phyloP scores from a whole-genome alignment of 2,329 filamentous ascomycete genomes.

The Zalaria sp. region DNA sequence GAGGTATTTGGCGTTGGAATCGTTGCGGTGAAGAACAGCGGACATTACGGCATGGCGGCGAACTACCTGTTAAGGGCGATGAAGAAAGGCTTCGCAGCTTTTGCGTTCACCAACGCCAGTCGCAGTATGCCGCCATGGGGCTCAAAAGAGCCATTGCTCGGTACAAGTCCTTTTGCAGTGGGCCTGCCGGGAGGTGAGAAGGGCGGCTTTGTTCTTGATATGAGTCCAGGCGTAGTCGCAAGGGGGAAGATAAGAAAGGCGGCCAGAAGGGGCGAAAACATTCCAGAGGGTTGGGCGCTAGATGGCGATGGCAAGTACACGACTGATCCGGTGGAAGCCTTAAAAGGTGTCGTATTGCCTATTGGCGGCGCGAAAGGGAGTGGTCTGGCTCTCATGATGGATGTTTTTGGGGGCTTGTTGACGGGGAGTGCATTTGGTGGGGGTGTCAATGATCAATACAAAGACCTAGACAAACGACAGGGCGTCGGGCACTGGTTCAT shows the following conservation, averaged over 20 bases:
- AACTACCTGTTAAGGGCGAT: slow-evolving; percentile 69
- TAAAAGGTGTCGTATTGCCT: slow-evolving; percentile 63
- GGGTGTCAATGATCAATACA: slow-evolving; percentile 55
- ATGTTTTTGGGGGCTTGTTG: slow-evolving; percentile 63
- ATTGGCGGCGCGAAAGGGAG: slow-evolving; percentile 72
- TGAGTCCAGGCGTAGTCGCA: slow-evolving; percentile 56
- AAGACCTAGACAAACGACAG: slow-evolving; percentile 33
- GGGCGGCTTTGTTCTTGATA: slow-evolving; percentile 58
- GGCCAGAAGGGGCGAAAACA: slow-evolving; percentile 50
- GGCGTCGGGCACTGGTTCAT: slow-evolving; percentile 7
- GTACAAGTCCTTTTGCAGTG: slow-evolving; percentile 60
- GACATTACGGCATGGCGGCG: slow-evolving; percentile 73
- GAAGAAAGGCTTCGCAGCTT: slow-evolving; percentile 50
- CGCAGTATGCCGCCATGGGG: slow-evolving; percentile 61
- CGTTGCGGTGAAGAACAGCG: slow-evolving; percentile 60
- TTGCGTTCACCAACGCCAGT: slow-evolving; percentile 47
- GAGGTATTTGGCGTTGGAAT: slow-evolving; percentile 56
- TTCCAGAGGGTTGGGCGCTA: slow-evolving; percentile 61
- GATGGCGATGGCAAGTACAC: slow-evolving; percentile 45
- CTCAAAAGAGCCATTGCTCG: slow-evolving; percentile 53
- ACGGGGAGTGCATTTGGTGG: slow-evolving; percentile 64
- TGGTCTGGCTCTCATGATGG: slow-evolving; percentile 66
- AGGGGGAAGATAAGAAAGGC: slow-evolving; percentile 64
- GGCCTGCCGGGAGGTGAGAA: slow-evolving; percentile 53
- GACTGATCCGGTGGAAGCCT: slow-evolving; percentile 48